Percentiles rank a stretch among this genome's conserved stretches.
These are phyloP conservation scores for Begonia fuchsioides DNA, from an alignment of 306 rosid species.

Conservation along the genomic window DNA sequence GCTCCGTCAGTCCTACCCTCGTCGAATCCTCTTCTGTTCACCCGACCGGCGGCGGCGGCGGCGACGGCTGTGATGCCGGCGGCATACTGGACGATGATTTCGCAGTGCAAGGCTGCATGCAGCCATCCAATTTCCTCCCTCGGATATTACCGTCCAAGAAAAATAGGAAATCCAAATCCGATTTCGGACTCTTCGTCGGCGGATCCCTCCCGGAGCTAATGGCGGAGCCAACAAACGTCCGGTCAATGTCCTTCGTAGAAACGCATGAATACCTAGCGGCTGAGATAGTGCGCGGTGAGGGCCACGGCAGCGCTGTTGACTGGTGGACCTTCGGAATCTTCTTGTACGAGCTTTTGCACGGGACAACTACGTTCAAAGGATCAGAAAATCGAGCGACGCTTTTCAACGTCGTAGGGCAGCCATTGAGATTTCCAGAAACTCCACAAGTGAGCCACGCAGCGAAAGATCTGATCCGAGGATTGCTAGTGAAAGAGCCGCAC, in stretches of 20 bases:
- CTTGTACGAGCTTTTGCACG: constrained; percentile 69
- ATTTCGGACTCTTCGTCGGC: constrained; percentile 45
- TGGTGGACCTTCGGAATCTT: constrained; percentile 98
- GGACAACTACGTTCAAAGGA: constrained; percentile 81
- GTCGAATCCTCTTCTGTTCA: constrained; percentile 62
- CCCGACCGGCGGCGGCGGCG: constrained; percentile 4
- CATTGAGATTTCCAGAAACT: constrained; percentile 65
- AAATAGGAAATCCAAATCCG: constrained; percentile 71
- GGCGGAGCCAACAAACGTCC: constrained; percentile 85
- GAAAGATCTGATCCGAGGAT: constrained; percentile 60
- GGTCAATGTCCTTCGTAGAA: constrained; percentile 88
- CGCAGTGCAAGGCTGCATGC: constrained; percentile 28
- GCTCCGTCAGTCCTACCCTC: constrained; percentile 66
- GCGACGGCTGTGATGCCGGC: too few relatives aligned
- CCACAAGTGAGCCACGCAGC: constrained; percentile 45
- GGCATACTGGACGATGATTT: constrained; percentile 20
- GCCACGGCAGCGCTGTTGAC: constrained; percentile 91
- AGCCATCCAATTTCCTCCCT: constrained; percentile 59
- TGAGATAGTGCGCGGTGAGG: constrained; percentile 83
- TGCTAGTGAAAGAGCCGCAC: constrained; percentile 69
- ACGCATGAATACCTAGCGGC: constrained; percentile 89
- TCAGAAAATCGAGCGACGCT: constrained; percentile 73
- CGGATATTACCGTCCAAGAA: constrained; percentile 64
- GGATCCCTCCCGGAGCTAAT: constrained; percentile 69
- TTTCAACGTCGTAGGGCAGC: constrained; percentile 73